Evolutionary conservation across 441 rosid genomes (phyloP).

Genomic region (Jatropha podagrica): DNA sequence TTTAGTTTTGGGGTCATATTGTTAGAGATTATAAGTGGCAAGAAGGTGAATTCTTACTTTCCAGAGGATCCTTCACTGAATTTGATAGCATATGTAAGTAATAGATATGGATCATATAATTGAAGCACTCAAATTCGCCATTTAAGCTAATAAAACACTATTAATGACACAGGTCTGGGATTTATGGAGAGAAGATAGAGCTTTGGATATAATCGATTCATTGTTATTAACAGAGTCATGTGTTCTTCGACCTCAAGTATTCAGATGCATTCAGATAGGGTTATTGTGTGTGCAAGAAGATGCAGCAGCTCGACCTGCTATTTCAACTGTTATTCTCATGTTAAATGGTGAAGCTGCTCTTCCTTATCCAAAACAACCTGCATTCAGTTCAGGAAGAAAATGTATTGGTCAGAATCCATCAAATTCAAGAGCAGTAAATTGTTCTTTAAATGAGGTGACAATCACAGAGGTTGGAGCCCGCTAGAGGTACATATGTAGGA

Average conservation of each 20-base stretch:
- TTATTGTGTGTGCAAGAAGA: conserved; percentile 56
- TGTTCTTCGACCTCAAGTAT: conserved; percentile 23
- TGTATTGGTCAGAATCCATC: not conserved
- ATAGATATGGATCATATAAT: not conserved
- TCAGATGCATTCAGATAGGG: conserved; percentile 53
- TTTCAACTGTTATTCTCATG: conserved; percentile 50
- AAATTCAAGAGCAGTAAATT: not conserved
- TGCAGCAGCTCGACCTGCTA: conserved; percentile 42
- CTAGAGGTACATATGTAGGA: not conserved
- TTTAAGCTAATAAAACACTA: not conserved
- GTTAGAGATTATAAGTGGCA: conserved; percentile 37
- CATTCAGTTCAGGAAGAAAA: conserved; percentile 31
- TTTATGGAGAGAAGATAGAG: conserved; percentile 44
- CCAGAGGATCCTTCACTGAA: conserved; percentile 19
- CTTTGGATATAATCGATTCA: conserved; percentile 33
- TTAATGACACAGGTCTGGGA: conserved; percentile 41
- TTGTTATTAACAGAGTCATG: conserved; percentile 23
- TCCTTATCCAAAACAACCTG: conserved; percentile 50
- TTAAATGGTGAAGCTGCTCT: conserved; percentile 38
- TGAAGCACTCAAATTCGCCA: not conserved
- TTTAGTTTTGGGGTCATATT: conserved; percentile 38
- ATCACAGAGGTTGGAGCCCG: conserved; percentile 9
- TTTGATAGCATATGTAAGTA: conserved; percentile 32
- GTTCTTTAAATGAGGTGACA: conserved; percentile 21
- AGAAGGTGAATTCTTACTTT: conserved; percentile 17